Percentiles rank a stretch among this genome's conserved stretches.
Conservation (phyloP, 192 early-diverging fungal species). For the Hyaloraphidium curvatum region DNA sequence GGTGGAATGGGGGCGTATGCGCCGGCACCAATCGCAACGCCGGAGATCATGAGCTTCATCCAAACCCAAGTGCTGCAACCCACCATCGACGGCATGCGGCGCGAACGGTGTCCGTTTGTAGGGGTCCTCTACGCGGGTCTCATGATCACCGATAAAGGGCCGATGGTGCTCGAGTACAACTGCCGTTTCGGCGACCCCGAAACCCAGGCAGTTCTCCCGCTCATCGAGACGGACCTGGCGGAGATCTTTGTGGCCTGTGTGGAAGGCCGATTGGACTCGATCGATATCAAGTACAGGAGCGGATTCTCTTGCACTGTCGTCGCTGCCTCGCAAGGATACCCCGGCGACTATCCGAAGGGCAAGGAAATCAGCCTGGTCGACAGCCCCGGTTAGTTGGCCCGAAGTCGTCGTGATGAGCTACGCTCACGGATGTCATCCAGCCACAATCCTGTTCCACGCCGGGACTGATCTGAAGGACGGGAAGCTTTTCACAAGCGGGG, state of each 20-base stretch:
- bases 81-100: constrained; percentile 89
- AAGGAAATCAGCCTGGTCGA: constrained; percentile 43
- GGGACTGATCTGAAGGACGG: constrained; percentile 47
- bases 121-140: constrained; percentile 92
- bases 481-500: constrained; percentile 67
- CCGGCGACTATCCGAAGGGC: constrained; percentile 68
- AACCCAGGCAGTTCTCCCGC: constrained; percentile 83
- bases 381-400: constrained; percentile 5
- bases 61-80: constrained; percentile 67
- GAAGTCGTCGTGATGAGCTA: too few relatives aligned
- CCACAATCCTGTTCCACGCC: constrained; percentile 72
- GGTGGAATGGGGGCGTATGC: constrained; percentile 99
- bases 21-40: constrained; percentile 79
- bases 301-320: constrained; percentile 82
- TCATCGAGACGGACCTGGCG: constrained; percentile 73
- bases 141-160: constrained; percentile 79
- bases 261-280: constrained; percentile 74
- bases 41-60: constrained; percentile 47
- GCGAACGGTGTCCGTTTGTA: constrained; percentile 84
- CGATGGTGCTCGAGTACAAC: constrained; percentile 96
- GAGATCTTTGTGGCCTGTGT: constrained; percentile 54
- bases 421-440: constrained; percentile 7
- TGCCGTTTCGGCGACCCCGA: constrained; percentile 97
- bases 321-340: constrained; percentile 82
- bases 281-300: constrained; percentile 38